Base-by-base conservation (phyloP, 2,329 filamentous ascomycete genomes). In the Sclerotinia nivalis region DNA sequence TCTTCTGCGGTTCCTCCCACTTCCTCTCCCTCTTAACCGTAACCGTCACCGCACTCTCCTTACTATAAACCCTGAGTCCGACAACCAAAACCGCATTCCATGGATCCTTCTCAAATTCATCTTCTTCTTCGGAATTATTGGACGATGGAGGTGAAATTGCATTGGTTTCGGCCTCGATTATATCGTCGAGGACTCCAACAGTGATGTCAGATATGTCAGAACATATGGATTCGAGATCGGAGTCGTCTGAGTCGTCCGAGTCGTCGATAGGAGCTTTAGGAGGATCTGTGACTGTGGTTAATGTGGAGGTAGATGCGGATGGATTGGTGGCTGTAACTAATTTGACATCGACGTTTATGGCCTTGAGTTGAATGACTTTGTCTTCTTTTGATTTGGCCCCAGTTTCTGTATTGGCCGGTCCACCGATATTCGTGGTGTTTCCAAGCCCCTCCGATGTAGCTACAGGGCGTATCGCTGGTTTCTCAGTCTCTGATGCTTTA, bases 61-160 rank as follows among this genome's bases (percentile, higher is more conserved):
- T 86, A 76, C 85, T 83, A 77, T 89, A 90, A 8, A 90, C 84
- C 6, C 87, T 83, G 66, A 90, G 80, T 0, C 88, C 87, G 0
- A 90, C 83, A 25, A 89, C 85, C 66, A 84, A 86, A 59, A 89
- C 83, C 5, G 88, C 87, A 75, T 89, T 89, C 88, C 88, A 90
- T 1, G 86, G 85, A 34, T 86, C 83, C 34, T 82, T 80, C 72
- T 86, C 83, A 62, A 84, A 85, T 69, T 88, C 86, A 72, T 87
- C 85, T 13, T 82, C 82, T 28, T 86, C 84, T 2, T 82, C 80
- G 1, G 10, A 71, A 28, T 49, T 45, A 28, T 15, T 61, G 45
- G n/a, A 43, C 55, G 8, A 71, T 67, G 6, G 74, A 71, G 20
- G 75, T 75, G 22, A 15, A 10, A 18, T 3, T 31, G 18, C 22